phyloP scores from a whole-genome alignment of 2,329 filamentous ascomycete species.

The Pseudopithomyces chartarum region DNA sequence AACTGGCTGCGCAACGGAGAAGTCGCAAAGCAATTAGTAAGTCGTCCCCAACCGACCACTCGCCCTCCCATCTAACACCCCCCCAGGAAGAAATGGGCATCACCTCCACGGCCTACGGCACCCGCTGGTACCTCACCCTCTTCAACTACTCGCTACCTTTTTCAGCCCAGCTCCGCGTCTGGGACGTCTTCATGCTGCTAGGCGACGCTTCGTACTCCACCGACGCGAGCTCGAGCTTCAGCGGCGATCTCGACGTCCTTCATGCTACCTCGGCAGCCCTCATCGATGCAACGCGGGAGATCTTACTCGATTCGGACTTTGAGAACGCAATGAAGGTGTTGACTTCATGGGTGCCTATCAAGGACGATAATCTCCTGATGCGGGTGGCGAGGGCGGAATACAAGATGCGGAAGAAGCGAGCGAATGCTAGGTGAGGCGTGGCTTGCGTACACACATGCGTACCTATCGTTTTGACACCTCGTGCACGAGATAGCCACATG shows the following conservation, averaged over 20 bases:
- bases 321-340: constrained; percentile 98
- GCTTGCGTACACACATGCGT: too few species aligned
- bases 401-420: constrained; percentile 67
- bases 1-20: constrained; percentile 80
- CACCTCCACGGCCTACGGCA: constrained; percentile 89
- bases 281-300: constrained; percentile 86
- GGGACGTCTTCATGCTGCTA: constrained; percentile 97
- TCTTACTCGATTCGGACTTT: constrained; percentile 90
- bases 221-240: constrained; percentile 41
- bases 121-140: constrained; percentile 93
- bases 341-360: constrained; percentile 91
- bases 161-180: constrained; percentile 88
- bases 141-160: constrained; percentile 98
- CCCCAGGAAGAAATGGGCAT: constrained; percentile 75
- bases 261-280: constrained; percentile 90
- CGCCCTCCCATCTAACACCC: constrained; percentile 21
- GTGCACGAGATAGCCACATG: too few species aligned
- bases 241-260: constrained; percentile 78
- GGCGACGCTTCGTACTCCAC: constrained; percentile 68
- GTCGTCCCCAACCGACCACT: constrained; percentile 31
- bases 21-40: constrained; percentile 79
- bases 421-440: constrained; percentile 33
- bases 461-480: too few species aligned
- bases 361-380: constrained; percentile 93
- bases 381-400: constrained; percentile 86